Base-by-base conservation (phyloP, 371 early-diverging fungal genomes). In the Mortierella sp. region DNA sequence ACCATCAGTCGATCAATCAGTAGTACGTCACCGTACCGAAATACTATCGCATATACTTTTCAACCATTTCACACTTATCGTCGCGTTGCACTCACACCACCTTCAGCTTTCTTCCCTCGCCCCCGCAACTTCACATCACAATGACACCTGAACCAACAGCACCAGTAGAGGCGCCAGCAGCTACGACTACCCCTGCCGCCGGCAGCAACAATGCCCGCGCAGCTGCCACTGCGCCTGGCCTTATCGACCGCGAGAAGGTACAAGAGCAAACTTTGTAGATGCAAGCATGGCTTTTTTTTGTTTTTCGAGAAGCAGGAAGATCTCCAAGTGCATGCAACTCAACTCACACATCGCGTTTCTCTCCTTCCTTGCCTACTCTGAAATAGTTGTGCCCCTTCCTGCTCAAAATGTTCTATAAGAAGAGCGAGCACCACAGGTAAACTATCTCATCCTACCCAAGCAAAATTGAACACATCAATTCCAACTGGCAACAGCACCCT, bases 341-440 rank as follows among this genome's bases (percentile, higher is more conserved):
- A 58, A 13, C 4, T 47, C 47, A 31, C n/a, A n/a, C n/a, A 19
- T 22, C 34, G 58, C 22, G 34, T 34, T 29, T 4, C 19, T 34
- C 4, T 52, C 31, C 19, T 34, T 1, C 2, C 24, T 11, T 53
- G 53, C 31, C 19, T 6, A 31, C 37, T 2, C 22, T 22, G 7
- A 22, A 47, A 58, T 58, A 58, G 58, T 7, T 58, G 37, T 58
- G 58, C 13, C 58, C 58, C 31, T 58, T 58, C 58, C 37, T 58
- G 58, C 34, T 58, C 19, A 58, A 58, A 22, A 58, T 58, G 58
- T 58, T 58, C 34, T 58, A 58, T 22, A 58, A 58, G 22, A 31
- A 58, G 34, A 37, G 58, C 37, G 58, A 58, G 22, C 58, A 58
- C 22, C 31, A 58, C 37, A 58, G 58, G 58, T 58, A 58, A 11